Conservation (phyloP, 345 rosid species). For the Melaleuca alternifolia region DNA sequence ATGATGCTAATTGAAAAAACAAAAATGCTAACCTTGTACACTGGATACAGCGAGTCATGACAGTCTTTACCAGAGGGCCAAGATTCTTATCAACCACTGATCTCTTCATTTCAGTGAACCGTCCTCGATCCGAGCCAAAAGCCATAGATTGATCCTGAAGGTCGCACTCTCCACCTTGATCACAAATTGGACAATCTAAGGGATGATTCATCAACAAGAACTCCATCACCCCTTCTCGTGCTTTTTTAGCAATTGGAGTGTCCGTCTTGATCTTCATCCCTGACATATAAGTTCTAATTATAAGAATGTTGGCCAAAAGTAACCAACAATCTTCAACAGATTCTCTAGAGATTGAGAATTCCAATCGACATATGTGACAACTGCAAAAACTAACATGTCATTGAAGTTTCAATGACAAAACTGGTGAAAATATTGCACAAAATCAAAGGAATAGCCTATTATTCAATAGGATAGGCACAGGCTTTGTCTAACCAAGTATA, state of each 20-base stretch:
- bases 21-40: slow-evolving; percentile 65
- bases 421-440: not conserved
- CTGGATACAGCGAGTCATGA: slow-evolving; percentile 98
- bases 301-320: not conserved
- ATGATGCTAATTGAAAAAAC: not conserved
- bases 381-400: not conserved
- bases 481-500: not conserved
- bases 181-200: slow-evolving; percentile 94
- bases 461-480: not conserved
- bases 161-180: slow-evolving; percentile 99
- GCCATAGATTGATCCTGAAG: slow-evolving; percentile 99
- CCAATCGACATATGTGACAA: not conserved
- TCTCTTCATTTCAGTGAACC: slow-evolving; percentile 94
- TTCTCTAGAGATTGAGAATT: not conserved
- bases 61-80: slow-evolving; percentile 98
- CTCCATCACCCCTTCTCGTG: slow-evolving; percentile 98
- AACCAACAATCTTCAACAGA: not conserved
- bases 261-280: slow-evolving; percentile 99
- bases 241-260: slow-evolving; percentile 91
- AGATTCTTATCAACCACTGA: slow-evolving; percentile 98
- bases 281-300: slow-evolving; percentile 5
- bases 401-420: not conserved
- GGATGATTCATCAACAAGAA: slow-evolving; percentile 97
- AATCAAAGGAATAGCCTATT: not conserved
- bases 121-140: slow-evolving; percentile 95